Conservation (phyloP, 1,139 yeast genomes). For the Pichia sp. region DNA sequence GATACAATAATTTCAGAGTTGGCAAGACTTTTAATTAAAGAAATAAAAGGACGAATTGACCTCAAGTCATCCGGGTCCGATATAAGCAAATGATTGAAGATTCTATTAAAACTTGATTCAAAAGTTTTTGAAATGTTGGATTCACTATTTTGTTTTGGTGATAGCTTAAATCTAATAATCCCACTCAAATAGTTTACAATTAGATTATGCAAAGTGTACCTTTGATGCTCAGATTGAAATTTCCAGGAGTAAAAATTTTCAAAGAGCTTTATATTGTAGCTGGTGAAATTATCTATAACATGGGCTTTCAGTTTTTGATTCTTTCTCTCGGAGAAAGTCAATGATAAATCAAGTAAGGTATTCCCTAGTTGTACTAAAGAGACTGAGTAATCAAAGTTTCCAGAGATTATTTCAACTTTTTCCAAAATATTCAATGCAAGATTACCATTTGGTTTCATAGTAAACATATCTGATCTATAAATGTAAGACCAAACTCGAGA, state of each 20-base stretch:
- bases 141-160: not conserved
- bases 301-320: constrained; percentile 43
- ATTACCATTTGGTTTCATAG: constrained; percentile 65
- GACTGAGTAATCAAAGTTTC: constrained; percentile 59
- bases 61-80: constrained; percentile 45
- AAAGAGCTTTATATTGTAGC: constrained; percentile 57
- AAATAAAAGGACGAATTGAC: constrained; percentile 49
- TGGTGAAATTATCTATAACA: constrained; percentile 48
- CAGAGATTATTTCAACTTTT: constrained; percentile 64
- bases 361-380: constrained; percentile 49
- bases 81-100: constrained; percentile 52
- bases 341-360: constrained; percentile 47
- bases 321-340: constrained; percentile 31
- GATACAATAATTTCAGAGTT: not conserved
- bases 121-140: constrained; percentile 37
- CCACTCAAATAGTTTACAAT: constrained; percentile 50
- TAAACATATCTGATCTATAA: constrained; percentile 57
- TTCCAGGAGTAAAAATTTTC: constrained; percentile 72
- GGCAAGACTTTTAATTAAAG: constrained; percentile 44
- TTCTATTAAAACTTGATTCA: constrained; percentile 41
- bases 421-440: constrained; percentile 57
- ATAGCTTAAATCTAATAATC: constrained; percentile 35
- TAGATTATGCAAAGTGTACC: constrained; percentile 53
- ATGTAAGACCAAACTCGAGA: constrained; percentile 75
- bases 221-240: constrained; percentile 49